phyloP scores from a whole-genome alignment of 2,329 filamentous ascomycete genomes.

The Parastagonospora avenae region DNA sequence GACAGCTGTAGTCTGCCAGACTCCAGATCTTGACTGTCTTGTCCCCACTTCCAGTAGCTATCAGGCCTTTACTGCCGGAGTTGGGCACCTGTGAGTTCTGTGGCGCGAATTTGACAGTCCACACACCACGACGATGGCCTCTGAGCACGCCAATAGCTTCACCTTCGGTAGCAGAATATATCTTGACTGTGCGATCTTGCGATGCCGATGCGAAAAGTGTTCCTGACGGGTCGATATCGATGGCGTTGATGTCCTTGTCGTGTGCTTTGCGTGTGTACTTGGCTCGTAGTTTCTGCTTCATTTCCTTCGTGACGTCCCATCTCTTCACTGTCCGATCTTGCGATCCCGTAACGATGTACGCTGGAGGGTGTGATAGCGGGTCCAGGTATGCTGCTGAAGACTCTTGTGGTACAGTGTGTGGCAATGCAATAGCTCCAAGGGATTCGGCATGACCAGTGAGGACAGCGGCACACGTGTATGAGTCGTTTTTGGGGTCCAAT shows the following conservation, averaged over 20 bases:
- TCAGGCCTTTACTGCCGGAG: constrained; percentile 75
- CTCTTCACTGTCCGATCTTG: constrained; percentile 95
- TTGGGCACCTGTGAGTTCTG: constrained; percentile 66
- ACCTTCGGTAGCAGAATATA: constrained; percentile 89
- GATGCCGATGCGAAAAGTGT: constrained; percentile 94
- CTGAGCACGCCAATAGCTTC: constrained; percentile 89
- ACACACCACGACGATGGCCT: constrained; percentile 93
- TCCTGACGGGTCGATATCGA: constrained; percentile 76
- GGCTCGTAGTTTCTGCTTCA: constrained; percentile 66
- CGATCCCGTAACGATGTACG: constrained; percentile 87
- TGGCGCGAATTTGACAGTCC: constrained; percentile 91
- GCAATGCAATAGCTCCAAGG: constrained; percentile 84
- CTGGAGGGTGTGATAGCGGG: constrained; percentile 78
- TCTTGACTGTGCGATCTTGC: constrained; percentile 95
- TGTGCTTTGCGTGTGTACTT: constrained; percentile 92
- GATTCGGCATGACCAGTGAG: constrained; percentile 95
- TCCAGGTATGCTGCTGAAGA: constrained; percentile 73
- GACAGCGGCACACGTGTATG: constrained; percentile 78
- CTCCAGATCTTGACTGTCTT: constrained; percentile 97
- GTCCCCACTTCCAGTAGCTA: constrained; percentile 91
- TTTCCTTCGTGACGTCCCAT: constrained; percentile 71
- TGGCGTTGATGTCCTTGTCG: constrained; percentile 97
- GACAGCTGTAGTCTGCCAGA: constrained; percentile 86
- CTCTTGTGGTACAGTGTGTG: constrained; percentile 69
- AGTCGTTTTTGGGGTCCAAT: constrained; percentile 74